Evolutionary conservation across 306 rosid species (phyloP), one percentile per base, ranked within the genome.

Genomic region (Vigna mungo): DNA sequence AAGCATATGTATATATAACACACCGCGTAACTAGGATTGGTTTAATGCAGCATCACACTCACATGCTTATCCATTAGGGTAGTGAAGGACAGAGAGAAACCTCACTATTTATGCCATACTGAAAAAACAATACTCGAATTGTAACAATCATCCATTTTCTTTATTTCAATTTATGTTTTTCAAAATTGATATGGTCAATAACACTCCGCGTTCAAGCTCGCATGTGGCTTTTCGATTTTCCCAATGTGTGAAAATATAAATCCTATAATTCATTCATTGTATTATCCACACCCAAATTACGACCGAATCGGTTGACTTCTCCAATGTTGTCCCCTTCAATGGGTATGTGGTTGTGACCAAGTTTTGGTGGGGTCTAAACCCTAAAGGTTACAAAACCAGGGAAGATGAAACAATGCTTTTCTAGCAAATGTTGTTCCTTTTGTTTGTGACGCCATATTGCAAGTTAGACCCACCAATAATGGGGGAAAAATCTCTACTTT

Each of bases 361-460:
- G 43, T 46, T 43, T 71, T 59, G 72, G 82, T 75, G 73, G 85
- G 78, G 59, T 68, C 61, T 68, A 52, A 72, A 71, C 48, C 41
- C 37, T 73, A 27, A 27, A 59, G 32, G 36, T 62, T 68, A 49
- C 47, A 72, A 73, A 52, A 61, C 65, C 58, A 47, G n/a, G 34
- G 21, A 66, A 52, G 67, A 74, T 18, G 72, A 74, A 74, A 63
- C 23, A 68, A 43, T 81, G 74, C 83, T 54, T 81, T 81, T 78
- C 39, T 25, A 41, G 71, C 73, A 82, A 75, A 72, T 81, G 71
- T 53, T 70, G 74, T 71, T 85, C 74, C 77, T 85, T 85, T 79
- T 79, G 82, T 72, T 79, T 76, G 71, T 71, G 80, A 82, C 71
- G 80, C 79, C 78, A 85, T 39, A 39, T 69, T 72, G 65, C 48